Evolutionary conservation across 179 eudicot genomes (phyloP).

Genomic region (Carnegiea gigantea): DNA sequence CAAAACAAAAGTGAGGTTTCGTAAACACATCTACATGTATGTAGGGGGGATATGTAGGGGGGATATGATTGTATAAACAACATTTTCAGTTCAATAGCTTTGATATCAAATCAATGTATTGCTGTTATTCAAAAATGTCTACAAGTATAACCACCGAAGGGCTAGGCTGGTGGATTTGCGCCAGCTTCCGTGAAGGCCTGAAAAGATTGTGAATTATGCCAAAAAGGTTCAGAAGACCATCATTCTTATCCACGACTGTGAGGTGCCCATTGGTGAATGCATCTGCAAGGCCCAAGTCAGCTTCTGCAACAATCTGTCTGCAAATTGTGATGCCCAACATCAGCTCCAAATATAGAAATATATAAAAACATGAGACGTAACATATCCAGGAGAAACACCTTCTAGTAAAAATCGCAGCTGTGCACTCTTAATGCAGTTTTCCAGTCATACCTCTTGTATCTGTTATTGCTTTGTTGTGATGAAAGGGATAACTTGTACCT

Average conservation of each 20-base stretch:
- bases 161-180: no score
- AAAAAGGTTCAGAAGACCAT: slow-evolving; percentile 77
- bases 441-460: slow-evolving; percentile 44
- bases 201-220: slow-evolving; percentile 43
- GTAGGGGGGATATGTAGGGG: neutral
- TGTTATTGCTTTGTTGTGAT: slow-evolving; percentile 52
- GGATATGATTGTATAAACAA: slow-evolving; percentile 33
- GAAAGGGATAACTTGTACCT: slow-evolving; percentile 79
- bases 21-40: no score
- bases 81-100: no score
- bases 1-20: no score
- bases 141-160: no score
- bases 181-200: no score
- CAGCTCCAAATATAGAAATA: neutral
- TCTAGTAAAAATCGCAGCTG: slow-evolving; percentile 85
- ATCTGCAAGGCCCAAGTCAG: slow-evolving; percentile 97
- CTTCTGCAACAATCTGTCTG: slow-evolving; percentile 74
- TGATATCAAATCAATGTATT: no score
- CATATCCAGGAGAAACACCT: slow-evolving; percentile 48
- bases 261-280: slow-evolving; percentile 90
- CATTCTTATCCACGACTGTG: slow-evolving; percentile 72
- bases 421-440: slow-evolving; percentile 62
- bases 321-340: neutral
- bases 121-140: neutral
- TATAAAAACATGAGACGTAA: neutral